A percentile compares a stretch with the other conserved stretches of the same genome.
phyloP scores from a whole-genome alignment of 306 rosid species.

The Cicer pinnatifidum region DNA sequence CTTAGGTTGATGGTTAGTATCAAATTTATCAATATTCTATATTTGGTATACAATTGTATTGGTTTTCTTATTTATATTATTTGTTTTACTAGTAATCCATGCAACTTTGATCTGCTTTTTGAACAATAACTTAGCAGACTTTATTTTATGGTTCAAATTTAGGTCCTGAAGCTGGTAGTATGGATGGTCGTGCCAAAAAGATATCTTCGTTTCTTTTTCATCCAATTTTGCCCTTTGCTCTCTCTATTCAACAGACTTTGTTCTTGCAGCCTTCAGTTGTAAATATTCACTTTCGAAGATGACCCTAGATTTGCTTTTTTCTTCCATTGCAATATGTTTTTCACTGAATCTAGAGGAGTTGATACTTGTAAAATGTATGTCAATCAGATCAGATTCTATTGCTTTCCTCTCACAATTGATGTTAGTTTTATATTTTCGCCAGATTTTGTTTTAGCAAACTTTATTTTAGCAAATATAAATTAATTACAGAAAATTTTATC shows the following conservation, averaged over 20 bases:
- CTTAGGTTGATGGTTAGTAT: constrained; percentile 1
- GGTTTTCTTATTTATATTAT: constrained; percentile 26
- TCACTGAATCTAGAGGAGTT: constrained; percentile 39
- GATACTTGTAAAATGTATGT: constrained; percentile 21
- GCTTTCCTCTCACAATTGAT: constrained; percentile 22
- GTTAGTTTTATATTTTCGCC: constrained; percentile 33
- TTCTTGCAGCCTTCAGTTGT: constrained; percentile 80
- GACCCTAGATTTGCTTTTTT: constrained; percentile 39
- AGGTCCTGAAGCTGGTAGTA: constrained; percentile 93
- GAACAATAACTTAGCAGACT: constrained; percentile 12
- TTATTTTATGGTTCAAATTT: constrained; percentile 33
- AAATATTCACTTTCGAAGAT: constrained; percentile 91
- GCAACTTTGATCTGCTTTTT: constrained; percentile 30
- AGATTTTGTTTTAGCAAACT: background rate
- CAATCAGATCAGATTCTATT: constrained; percentile 21
- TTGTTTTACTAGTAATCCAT: constrained; percentile 4
- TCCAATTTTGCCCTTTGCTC: constrained; percentile 87
- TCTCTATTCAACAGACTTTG: constrained; percentile 81
- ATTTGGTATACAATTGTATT: constrained; percentile 1
- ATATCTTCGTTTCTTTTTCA: constrained; percentile 85
- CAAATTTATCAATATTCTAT: background rate
- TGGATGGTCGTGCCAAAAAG: constrained; percentile 79
- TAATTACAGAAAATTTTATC: constrained; percentile 7
- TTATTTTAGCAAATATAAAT: constrained; percentile 5
- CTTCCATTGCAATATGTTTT: constrained; percentile 24